Evolutionary conservation across 2,329 filamentous ascomycete species (phyloP), one percentile per base, ranked within the genome.

Genomic region (Ceratocystis lukuohia): DNA sequence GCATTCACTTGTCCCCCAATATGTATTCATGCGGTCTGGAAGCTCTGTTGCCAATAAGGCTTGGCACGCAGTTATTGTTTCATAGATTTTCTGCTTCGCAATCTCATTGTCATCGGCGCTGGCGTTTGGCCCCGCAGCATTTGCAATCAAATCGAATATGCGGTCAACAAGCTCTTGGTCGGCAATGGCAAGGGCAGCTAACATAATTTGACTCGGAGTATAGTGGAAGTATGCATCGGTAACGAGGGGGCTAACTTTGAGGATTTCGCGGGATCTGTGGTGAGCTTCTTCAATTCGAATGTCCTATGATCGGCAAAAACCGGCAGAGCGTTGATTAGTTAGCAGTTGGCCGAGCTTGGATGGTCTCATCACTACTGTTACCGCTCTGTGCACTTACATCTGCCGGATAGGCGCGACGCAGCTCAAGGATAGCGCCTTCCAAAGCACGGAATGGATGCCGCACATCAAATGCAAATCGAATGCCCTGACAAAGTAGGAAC

Each of bases 211-310:
- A 28, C 89, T 88, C 0, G 94, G 94, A 0, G 93, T 93, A 77
- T 89, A 97, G 75, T 96, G 88, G 76, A 97, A 96, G 77, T 97
- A 97, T n/a, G 85, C 91, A 72, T 99, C 94, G 30, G 93, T 96
- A 69, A 96, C 82, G 63, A 96, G 79, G 0, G 91, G 89, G 67
- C 89, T 88, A 65, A 86, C 88, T 73, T 90, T 90, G 65, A 95
- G 82, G 61, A 90, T 80, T 22, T 86, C 84, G 53, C 88, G 83
- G 0, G 92, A 88, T 64, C 81, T 82, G n/a, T 80, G 79, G 73
- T 96, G 91, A 0, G 90, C 90, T 10, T 80, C 79, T 62, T 76
- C 77, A 37, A 85, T 76, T 30, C 80, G 77, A 8, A 74, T 71
- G 62, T 80, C 72, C 73, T 74, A 61, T 22, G 22, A 10, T 20